Conservation (phyloP, 1,284 basidiomycete genomes). For the Microstroma glucosiphilum region DNA sequence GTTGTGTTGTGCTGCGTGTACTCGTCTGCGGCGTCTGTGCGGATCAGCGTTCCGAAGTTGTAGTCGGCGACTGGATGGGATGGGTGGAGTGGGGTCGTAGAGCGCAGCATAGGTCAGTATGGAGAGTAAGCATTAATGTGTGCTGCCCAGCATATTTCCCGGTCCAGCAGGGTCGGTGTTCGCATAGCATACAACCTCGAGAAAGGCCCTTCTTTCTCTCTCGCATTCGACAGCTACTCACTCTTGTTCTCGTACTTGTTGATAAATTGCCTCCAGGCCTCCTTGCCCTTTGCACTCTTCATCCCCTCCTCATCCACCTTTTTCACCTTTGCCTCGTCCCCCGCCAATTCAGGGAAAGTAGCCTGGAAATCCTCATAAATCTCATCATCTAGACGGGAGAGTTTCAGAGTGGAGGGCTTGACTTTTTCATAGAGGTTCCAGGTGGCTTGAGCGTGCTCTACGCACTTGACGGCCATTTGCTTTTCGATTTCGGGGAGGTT, state of each 20-base stretch:
- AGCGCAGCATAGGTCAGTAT: too few species aligned
- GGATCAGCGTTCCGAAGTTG: slow-evolving; percentile 94
- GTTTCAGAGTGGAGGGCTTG: slow-evolving; percentile 65
- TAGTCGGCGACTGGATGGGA: slow-evolving; percentile 65
- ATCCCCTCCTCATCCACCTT: slow-evolving; percentile 86
- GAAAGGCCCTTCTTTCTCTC: not conserved
- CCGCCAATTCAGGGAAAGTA: slow-evolving; percentile 68
- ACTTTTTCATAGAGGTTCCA: slow-evolving; percentile 88
- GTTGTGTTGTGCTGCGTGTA: slow-evolving; percentile 92
- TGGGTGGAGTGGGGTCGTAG: slow-evolving; percentile 20
- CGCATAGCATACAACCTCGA: not conserved
- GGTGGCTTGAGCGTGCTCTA: slow-evolving; percentile 69
- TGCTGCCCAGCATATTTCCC: too few species aligned
- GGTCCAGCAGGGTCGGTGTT: too few species aligned
- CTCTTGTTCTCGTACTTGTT: slow-evolving; percentile 62
- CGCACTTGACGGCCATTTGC: slow-evolving; percentile 83
- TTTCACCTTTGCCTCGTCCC: slow-evolving; percentile 53
- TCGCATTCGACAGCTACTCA: slow-evolving; percentile 16
- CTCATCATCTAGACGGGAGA: slow-evolving; percentile 61
- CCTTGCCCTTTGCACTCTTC: slow-evolving; percentile 86
- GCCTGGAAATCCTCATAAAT: slow-evolving; percentile 71
- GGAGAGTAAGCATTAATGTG: too few species aligned
- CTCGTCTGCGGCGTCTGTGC: slow-evolving; percentile 70
- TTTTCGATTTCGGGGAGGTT: slow-evolving; percentile 93
- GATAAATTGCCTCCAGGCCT: slow-evolving; percentile 86